Percentiles rank a stretch among this genome's conserved stretches.
These are phyloP conservation scores for Claviceps humidiphila DNA, from an alignment of 2,329 filamentous ascomycete genomes.

Conservation along the genomic window DNA sequence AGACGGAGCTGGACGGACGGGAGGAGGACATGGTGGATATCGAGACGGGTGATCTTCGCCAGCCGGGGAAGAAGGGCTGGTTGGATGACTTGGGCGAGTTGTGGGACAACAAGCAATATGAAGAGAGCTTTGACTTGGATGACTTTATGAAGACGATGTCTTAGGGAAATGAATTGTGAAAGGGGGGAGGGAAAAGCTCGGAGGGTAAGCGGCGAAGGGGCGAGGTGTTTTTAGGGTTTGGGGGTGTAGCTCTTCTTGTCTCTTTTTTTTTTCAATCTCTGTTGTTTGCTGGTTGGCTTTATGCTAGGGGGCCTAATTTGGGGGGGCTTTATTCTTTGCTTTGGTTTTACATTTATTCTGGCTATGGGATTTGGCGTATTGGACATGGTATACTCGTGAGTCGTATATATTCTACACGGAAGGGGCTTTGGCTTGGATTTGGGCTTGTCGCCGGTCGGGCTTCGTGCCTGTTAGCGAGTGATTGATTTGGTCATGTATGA, in stretches of 20 bases:
- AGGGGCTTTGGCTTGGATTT: neutral
- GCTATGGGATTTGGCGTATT: slow-evolving; percentile 1
- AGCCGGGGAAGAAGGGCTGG: slow-evolving; percentile 94
- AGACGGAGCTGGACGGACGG: slow-evolving; percentile 44
- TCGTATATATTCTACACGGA: neutral
- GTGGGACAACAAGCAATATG: slow-evolving; percentile 96
- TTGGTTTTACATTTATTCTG: neutral
- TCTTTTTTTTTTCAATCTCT: neutral
- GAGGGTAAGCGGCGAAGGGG: too few relatives aligned
- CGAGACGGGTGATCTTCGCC: slow-evolving; percentile 80
- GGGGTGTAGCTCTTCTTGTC: neutral
- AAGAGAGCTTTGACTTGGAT: slow-evolving; percentile 93
- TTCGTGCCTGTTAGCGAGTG: slow-evolving; percentile 1
- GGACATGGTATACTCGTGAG: neutral
- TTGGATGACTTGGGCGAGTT: slow-evolving; percentile 88
- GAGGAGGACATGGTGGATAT: slow-evolving; percentile 86
- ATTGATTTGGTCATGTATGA: neutral
- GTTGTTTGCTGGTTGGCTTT: neutral
- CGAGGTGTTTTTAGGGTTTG: neutral
- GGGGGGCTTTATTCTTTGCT: neutral
- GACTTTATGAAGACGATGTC: slow-evolving; percentile 94
- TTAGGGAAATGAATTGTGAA: slow-evolving; percentile 12
- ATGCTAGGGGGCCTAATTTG: neutral
- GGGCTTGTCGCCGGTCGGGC: neutral
- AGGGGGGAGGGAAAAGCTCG: neutral